A percentile compares a stretch with the other conserved stretches of the same genome.
These are phyloP conservation scores for Calycina marina DNA, from an alignment of 2,329 filamentous ascomycete genomes.

Conservation along the genomic window DNA sequence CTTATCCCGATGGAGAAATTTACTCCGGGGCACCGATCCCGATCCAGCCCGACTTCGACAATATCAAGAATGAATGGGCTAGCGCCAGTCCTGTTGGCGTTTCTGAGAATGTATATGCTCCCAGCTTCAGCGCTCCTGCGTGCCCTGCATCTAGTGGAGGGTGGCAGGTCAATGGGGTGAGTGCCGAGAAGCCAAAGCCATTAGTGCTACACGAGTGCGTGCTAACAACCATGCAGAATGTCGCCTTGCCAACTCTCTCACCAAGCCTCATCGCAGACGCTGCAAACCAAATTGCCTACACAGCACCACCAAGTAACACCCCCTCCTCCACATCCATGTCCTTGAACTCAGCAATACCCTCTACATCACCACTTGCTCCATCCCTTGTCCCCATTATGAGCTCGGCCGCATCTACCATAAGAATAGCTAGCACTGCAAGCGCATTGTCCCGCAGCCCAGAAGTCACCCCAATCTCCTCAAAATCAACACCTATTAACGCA, in stretches of 20 bases:
- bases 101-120: slow-evolving; percentile 45
- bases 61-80: slow-evolving; percentile 64
- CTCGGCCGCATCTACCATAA: no score
- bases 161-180: not conserved
- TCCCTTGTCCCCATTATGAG: no score
- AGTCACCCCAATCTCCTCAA: no score
- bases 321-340: no score
- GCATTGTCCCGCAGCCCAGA: no score
- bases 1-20: slow-evolving; percentile 49
- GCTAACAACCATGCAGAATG: not conserved
- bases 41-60: slow-evolving; percentile 60
- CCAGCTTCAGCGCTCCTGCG: slow-evolving; percentile 43
- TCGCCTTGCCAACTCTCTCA: not conserved
- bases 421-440: not conserved
- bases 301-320: no score
- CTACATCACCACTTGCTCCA: no score
- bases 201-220: not conserved
- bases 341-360: no score
- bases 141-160: slow-evolving; percentile 41
- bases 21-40: slow-evolving; percentile 50
- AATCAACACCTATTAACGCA: no score
- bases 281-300: no score
- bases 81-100: slow-evolving; percentile 51
- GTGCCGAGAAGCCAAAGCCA: not conserved
- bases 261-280: no score